A percentile compares a stretch with the other conserved stretches of the same genome.
phyloP scores from a whole-genome alignment of 2,329 filamentous ascomycete genomes.

The Corynespora cassiicola region DNA sequence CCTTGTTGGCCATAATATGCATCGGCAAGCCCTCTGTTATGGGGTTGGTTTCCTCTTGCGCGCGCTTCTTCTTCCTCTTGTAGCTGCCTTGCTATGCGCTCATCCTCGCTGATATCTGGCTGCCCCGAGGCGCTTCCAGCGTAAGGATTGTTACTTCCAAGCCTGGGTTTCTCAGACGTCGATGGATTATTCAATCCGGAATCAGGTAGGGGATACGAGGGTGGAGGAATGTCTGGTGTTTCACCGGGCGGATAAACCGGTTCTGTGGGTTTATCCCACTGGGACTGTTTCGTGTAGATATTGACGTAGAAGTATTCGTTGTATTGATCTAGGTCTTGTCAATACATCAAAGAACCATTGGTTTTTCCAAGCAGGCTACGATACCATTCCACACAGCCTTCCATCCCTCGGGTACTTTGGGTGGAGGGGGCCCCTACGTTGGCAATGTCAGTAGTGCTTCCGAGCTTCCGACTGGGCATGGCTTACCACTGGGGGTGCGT shows the following conservation, averaged over 20 bases:
- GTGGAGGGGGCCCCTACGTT: slow-evolving; percentile 61
- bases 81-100: slow-evolving; percentile 74
- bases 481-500: slow-evolving; percentile 42
- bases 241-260: slow-evolving; percentile 64
- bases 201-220: slow-evolving; percentile 66
- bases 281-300: slow-evolving; percentile 82
- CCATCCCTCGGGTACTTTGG: slow-evolving; percentile 78
- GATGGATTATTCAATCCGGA: slow-evolving; percentile 49
- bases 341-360: not conserved
- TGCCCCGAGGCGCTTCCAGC: slow-evolving; percentile 10
- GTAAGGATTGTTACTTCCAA: slow-evolving; percentile 75
- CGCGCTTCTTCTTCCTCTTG: slow-evolving; percentile 84
- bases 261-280: slow-evolving; percentile 84
- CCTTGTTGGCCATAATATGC: slow-evolving; percentile 52
- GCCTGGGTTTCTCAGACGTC: slow-evolving; percentile 53
- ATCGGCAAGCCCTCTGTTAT: slow-evolving; percentile 55
- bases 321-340: slow-evolving; percentile 69
- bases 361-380: not conserved
- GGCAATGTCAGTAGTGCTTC: slow-evolving; percentile 14
- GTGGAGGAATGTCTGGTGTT: slow-evolving; percentile 65
- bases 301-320: slow-evolving; percentile 96
- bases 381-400: slow-evolving; percentile 76
- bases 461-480: slow-evolving; percentile 3
- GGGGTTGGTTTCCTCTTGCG: slow-evolving; percentile 46
- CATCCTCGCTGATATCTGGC: slow-evolving; percentile 67